phyloP scores from a whole-genome alignment of 192 early-diverging fungal species.

The Podila horticola region DNA sequence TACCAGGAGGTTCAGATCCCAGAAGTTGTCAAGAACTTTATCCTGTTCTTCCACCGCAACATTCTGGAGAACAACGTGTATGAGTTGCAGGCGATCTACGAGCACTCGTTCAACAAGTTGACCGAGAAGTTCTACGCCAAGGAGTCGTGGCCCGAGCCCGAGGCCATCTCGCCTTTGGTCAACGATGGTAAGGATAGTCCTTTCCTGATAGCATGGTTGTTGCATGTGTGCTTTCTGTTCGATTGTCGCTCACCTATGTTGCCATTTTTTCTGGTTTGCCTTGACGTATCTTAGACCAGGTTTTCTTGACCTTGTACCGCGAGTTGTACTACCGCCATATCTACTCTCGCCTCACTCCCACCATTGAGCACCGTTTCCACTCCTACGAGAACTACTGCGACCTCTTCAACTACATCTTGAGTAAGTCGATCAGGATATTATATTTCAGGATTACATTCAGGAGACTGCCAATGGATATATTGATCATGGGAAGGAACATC shows the following conservation, averaged over 20 bases:
- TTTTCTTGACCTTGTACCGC: conserved; percentile 94
- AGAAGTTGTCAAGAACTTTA: conserved; percentile 86
- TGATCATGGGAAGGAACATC: no score
- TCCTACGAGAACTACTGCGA: conserved; percentile 98
- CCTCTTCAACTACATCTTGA: conserved; percentile 96
- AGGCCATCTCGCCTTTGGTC: conserved; percentile 81
- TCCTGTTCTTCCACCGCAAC: conserved; percentile 83
- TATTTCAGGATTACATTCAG: neutral
- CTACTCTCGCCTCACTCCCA: conserved; percentile 90
- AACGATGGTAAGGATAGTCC: conserved; percentile 72
- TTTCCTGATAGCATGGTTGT: neutral
- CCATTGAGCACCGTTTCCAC: conserved; percentile 88
- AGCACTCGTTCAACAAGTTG: conserved; percentile 88
- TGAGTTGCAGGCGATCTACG: conserved; percentile 90
- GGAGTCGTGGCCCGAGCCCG: conserved; percentile 89
- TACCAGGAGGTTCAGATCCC: conserved; percentile 74
- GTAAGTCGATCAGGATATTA: conserved; percentile 55
- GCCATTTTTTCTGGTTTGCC: neutral
- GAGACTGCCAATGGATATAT: no score
- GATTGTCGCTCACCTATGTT: neutral
- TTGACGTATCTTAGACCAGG: conserved; percentile 64
- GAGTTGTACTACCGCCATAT: conserved; percentile 98
- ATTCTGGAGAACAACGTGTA: conserved; percentile 83
- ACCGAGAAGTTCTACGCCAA: conserved; percentile 94
- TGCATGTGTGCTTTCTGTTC: neutral